Percentiles rank a stretch among this genome's conserved stretches.
Conservation (phyloP, 148 eudicot genomes). For the Camellia japonica region DNA sequence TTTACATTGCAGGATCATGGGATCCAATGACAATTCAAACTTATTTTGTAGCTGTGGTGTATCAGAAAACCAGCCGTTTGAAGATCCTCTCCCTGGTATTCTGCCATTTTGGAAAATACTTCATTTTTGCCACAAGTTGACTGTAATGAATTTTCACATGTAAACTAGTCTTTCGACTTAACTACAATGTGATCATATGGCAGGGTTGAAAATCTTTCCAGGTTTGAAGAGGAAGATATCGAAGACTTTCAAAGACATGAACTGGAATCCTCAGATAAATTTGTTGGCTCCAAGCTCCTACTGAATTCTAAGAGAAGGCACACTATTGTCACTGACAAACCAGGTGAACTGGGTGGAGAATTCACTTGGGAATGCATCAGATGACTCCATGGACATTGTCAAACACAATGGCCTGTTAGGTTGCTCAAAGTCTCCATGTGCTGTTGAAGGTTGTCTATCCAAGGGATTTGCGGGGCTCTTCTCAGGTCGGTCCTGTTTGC, state of each 20-base stretch:
- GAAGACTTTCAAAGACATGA: slow-evolving; percentile 33
- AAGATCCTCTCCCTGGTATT: slow-evolving; percentile 63
- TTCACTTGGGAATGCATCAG: slow-evolving; percentile 15
- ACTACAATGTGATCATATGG: slow-evolving; percentile 5
- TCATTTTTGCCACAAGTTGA: not conserved
- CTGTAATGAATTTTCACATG: not conserved
- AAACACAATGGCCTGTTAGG: slow-evolving; percentile 30
- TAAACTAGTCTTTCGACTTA: not conserved
- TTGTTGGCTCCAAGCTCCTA: slow-evolving; percentile 8
- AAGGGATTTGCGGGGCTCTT: slow-evolving; percentile 71
- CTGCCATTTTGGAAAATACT: not conserved
- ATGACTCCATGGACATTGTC: slow-evolving; percentile 24
- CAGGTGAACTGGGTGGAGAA: slow-evolving; percentile 14
- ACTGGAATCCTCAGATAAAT: slow-evolving; percentile 28
- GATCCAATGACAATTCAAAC: slow-evolving; percentile 38
- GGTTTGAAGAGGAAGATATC: slow-evolving; percentile 69
- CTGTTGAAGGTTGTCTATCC: slow-evolving; percentile 65
- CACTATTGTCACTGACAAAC: not conserved
- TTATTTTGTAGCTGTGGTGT: slow-evolving; percentile 51
- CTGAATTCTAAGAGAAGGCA: slow-evolving; percentile 43
- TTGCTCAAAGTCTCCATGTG: slow-evolving; percentile 46
- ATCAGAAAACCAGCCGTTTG: slow-evolving; percentile 40
- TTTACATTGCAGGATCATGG: slow-evolving; percentile 48
- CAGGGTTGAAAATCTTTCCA: slow-evolving; percentile 69
- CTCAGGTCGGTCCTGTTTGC: slow-evolving; percentile 42